phyloP scores from a whole-genome alignment of 352 stramenopile species.

The Phytophthora palmivora region DNA sequence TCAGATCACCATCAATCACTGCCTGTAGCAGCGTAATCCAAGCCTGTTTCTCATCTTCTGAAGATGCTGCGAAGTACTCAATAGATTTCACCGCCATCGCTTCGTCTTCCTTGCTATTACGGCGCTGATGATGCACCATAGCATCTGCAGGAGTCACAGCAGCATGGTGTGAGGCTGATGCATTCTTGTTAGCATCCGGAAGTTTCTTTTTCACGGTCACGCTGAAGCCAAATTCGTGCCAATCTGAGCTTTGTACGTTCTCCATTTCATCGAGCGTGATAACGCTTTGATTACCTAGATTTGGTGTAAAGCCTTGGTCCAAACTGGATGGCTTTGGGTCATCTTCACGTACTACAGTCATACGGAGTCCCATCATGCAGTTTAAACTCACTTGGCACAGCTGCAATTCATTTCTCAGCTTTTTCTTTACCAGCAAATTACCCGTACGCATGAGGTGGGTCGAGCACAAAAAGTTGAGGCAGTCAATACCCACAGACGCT shows the following conservation, averaged over 20 bases:
- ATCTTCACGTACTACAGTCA: conserved; percentile 66
- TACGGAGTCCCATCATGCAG: conserved; percentile 88
- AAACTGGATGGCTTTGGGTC: conserved; percentile 31
- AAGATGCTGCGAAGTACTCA: conserved; percentile 79
- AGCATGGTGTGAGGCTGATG: conserved; percentile 17
- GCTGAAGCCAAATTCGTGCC: conserved; percentile 77
- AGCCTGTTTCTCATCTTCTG: conserved; percentile 64
- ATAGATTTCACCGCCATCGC: conserved; percentile 51
- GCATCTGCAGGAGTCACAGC: conserved; percentile 27
- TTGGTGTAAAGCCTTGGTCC: conserved; percentile 64
- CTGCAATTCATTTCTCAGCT: conserved; percentile 84
- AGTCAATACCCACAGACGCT: conserved; percentile 81
- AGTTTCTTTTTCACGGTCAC: conserved; percentile 74
- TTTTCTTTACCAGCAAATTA: conserved; percentile 72
- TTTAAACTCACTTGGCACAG: conserved; percentile 76
- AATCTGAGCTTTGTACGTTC: conserved; percentile 69
- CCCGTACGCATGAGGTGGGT: conserved; percentile 83
- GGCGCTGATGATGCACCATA: conserved; percentile 45
- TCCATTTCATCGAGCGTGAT: conserved; percentile 88
- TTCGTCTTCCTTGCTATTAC: conserved; percentile 39
- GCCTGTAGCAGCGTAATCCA: conserved; percentile 79
- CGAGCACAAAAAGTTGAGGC: conserved; percentile 86
- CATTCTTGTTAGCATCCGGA: conserved; percentile 23
- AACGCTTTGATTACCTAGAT: conserved; percentile 67
- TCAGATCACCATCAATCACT: conserved; percentile 83